A percentile compares a stretch with the other conserved stretches of the same genome.
These are phyloP conservation scores for Gossypium davidsonii DNA, from an alignment of 441 rosid species.

Conservation along the genomic window DNA sequence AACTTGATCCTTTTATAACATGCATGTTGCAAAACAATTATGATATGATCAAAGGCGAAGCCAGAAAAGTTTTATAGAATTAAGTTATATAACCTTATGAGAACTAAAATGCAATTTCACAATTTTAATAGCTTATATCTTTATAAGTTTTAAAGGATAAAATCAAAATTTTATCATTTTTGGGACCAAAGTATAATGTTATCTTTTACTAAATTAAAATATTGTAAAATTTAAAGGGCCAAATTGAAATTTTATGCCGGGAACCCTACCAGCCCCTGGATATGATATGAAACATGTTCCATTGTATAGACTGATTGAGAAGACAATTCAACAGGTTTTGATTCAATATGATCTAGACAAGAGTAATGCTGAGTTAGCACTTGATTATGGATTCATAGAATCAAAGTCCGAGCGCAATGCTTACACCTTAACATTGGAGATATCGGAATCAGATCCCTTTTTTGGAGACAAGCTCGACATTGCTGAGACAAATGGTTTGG, in stretches of 20 bases:
- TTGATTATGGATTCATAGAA: constrained; percentile 88
- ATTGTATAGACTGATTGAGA: background rate
- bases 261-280: no score
- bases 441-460: constrained; percentile 61
- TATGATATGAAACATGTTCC: background rate
- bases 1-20: background rate
- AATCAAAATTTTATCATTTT: no score
- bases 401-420: constrained; percentile 52
- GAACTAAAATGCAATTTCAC: no score
- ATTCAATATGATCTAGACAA: constrained; percentile 78
- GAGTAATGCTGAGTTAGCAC: constrained; percentile 85
- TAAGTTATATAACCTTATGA: no score
- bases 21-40: background rate
- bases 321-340: constrained; percentile 47
- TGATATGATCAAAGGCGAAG: background rate
- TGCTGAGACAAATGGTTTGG: constrained; percentile 66
- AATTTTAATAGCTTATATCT: no score
- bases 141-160: no score
- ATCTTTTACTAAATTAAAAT: no score
- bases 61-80: no score
- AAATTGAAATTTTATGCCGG: no score
- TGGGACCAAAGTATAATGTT: no score
- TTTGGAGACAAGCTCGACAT: constrained; percentile 82
- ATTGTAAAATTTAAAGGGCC: no score
- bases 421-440: constrained; percentile 65